Conservation (phyloP, 2,329 filamentous ascomycete species). For the Phyllosticta citrichinensis region DNA sequence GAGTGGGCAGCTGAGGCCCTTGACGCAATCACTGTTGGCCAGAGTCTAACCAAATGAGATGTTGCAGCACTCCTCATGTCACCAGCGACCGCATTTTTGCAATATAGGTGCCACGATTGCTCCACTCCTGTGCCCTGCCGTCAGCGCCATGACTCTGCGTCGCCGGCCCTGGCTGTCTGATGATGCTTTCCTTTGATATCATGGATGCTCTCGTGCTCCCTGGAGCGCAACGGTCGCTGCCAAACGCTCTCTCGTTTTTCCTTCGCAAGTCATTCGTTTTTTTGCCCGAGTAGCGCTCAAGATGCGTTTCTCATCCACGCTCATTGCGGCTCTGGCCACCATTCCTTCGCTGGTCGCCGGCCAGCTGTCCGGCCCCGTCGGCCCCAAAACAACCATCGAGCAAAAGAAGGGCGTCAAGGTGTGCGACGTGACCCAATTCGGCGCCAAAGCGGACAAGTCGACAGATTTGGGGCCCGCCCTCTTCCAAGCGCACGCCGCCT, state of each 20-base stretch:
- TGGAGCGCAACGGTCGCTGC: not conserved
- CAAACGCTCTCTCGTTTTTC: not conserved
- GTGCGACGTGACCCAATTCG: slow-evolving; percentile 45
- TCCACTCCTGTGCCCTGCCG: no score
- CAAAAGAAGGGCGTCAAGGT: slow-evolving; percentile 39
- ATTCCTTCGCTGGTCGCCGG: slow-evolving; percentile 16
- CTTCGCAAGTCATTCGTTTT: slow-evolving; percentile 1
- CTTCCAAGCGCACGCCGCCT: slow-evolving; percentile 39
- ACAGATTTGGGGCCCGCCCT: slow-evolving; percentile 43
- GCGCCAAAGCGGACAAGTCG: slow-evolving; percentile 40
- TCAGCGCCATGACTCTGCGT: no score
- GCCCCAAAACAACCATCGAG: slow-evolving; percentile 21
- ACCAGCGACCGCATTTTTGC: no score
- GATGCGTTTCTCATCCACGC: slow-evolving; percentile 18
- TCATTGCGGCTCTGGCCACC: slow-evolving; percentile 16
- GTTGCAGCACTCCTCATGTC: no score
- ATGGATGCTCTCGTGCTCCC: no score
- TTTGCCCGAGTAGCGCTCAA: slow-evolving; percentile 9
- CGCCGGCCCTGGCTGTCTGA: no score
- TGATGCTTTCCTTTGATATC: no score
- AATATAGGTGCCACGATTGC: no score
- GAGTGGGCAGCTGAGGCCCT: no score
- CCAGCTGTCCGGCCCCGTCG: slow-evolving; percentile 26
- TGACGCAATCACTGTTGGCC: no score
- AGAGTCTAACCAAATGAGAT: no score